These are phyloP conservation scores for Rhipidocladum racemiflorum DNA, from an alignment of 176 grass and related monocot genomes.

Conservation along the genomic window DNA sequence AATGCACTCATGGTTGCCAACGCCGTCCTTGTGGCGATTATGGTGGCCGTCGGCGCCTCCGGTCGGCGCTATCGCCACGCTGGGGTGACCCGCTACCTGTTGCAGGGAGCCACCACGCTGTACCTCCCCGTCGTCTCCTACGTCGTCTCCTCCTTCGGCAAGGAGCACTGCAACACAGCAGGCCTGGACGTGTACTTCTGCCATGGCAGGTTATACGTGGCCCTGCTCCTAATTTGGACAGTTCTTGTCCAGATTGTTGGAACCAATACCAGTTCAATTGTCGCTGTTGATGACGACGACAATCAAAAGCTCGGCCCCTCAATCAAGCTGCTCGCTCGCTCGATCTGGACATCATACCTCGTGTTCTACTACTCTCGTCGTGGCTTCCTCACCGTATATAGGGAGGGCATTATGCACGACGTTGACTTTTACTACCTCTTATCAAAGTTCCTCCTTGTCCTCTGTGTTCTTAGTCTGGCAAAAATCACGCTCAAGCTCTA, in stretches of 20 bases:
- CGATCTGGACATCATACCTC: not conserved
- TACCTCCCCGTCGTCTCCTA: constrained; percentile 3
- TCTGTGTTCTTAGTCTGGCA: not conserved
- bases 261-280: not conserved
- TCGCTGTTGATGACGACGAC: not conserved
- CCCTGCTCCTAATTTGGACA: not conserved
- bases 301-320: not conserved
- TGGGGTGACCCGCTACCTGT: not conserved
- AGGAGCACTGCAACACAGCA: not conserved
- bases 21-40: not conserved
- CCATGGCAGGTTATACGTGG: not conserved
- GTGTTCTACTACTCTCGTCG: not conserved
- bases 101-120: not conserved
- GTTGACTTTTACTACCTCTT: no score
- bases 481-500: not conserved
- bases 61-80: not conserved
- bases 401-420: no score
- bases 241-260: constrained; percentile 23
- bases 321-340: not conserved
- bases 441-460: not conserved
- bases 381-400: not conserved
- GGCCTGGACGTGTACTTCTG: not conserved
- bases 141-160: not conserved
- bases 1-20: constrained; percentile 1
- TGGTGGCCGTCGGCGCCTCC: not conserved